phyloP scores from a whole-genome alignment of 345 rosid genomes.

The Microthlaspi erraticum region DNA sequence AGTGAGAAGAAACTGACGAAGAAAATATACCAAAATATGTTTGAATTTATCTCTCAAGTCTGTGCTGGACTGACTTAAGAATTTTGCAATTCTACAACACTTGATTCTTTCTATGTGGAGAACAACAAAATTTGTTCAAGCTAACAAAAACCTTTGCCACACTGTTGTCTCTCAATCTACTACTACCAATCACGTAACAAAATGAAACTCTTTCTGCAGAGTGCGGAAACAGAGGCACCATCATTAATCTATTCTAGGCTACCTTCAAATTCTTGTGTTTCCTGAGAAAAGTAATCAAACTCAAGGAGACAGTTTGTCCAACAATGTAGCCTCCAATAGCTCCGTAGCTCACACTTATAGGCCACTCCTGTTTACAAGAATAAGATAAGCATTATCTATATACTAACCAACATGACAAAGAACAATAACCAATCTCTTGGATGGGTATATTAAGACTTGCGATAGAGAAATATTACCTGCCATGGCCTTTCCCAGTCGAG shows the following conservation, averaged over 20 bases:
- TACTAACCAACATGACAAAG: background rate
- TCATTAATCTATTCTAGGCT: constrained; percentile 30
- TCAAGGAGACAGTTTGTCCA: constrained; percentile 54
- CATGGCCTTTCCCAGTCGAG: constrained; percentile 99
- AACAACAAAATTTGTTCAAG: background rate
- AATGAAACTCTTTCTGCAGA: constrained; percentile 12
- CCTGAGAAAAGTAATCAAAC: constrained; percentile 32
- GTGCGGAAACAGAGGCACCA: constrained; percentile 4
- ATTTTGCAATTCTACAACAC: background rate
- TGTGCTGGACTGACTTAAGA: background rate
- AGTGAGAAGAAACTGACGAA: constrained; percentile 11
- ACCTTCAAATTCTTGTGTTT: constrained; percentile 42
- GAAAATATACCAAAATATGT: background rate
- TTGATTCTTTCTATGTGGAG: constrained; percentile 8
- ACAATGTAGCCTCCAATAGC: constrained; percentile 63
- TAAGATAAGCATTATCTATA: background rate
- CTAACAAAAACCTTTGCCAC: constrained; percentile 17
- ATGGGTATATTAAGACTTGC: too few relatives aligned
- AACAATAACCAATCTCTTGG: constrained; percentile 8
- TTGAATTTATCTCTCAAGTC: constrained; percentile 1
- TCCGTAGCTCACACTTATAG: constrained; percentile 82
- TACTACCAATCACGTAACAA: constrained; percentile 33
- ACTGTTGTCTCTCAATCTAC: constrained; percentile 20
- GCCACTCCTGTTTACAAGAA: constrained; percentile 73
- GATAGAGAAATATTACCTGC: constrained; percentile 63